phyloP scores from a whole-genome alignment of 2,329 filamentous ascomycete species.

The Didymellaceae sp. region DNA sequence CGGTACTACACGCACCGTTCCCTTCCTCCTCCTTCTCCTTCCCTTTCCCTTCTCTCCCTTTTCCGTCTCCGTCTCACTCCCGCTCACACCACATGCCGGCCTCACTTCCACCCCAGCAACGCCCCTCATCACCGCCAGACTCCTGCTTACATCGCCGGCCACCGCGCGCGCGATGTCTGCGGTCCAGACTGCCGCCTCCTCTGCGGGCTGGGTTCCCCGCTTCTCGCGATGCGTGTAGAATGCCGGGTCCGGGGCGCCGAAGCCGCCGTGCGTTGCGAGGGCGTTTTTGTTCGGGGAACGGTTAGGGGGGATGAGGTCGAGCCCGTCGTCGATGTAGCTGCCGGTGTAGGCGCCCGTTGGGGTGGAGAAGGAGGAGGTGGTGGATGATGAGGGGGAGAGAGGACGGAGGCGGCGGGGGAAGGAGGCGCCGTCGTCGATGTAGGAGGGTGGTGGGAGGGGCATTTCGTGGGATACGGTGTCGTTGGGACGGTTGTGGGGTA shows the following conservation, averaged over 20 bases:
- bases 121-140: constrained; percentile 19
- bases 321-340: constrained; percentile 40
- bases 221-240: constrained; percentile 29
- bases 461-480: background rate
- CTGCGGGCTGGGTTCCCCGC: no score
- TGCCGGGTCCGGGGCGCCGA: constrained; percentile 20
- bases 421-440: constrained; percentile 33
- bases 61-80: no score
- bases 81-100: no score
- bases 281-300: no score
- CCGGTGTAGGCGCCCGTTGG: constrained; percentile 26
- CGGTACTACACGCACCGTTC: constrained; percentile 24
- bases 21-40: constrained; percentile 9
- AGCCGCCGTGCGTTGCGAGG: constrained; percentile 15
- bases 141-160: constrained; percentile 29
- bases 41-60: constrained; percentile 13
- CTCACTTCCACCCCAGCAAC: background rate
- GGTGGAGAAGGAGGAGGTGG: background rate
- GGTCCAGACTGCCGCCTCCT: background rate
- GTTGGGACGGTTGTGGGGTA: background rate
- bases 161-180: constrained; percentile 29
- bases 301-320: constrained; percentile 24
- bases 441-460: constrained; percentile 27
- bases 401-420: constrained; percentile 25
- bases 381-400: constrained; percentile 7